These are phyloP conservation scores for Epichloe elymi DNA, from an alignment of 2,329 filamentous ascomycete species.

Conservation along the genomic window DNA sequence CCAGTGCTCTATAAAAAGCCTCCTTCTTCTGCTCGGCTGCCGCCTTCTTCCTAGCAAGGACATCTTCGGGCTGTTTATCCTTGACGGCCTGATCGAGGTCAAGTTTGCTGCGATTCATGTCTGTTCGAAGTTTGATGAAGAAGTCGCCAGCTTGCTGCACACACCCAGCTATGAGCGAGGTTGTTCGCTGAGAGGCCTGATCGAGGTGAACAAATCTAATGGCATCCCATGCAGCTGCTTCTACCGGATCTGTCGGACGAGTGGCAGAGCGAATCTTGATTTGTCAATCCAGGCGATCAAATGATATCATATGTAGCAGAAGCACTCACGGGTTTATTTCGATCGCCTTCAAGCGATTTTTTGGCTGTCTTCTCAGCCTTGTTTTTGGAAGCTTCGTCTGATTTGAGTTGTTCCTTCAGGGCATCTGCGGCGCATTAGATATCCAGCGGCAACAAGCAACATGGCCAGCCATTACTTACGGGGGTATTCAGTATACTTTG, in stretches of 20 bases:
- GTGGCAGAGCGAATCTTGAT: slow-evolving; percentile 25
- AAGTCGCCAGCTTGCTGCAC: slow-evolving; percentile 39
- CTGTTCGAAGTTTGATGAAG: slow-evolving; percentile 33
- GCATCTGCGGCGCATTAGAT: slow-evolving; percentile 16
- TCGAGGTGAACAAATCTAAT: slow-evolving; percentile 37
- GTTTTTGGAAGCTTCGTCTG: slow-evolving; percentile 31
- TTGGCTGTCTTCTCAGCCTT: slow-evolving; percentile 33
- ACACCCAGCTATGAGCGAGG: slow-evolving; percentile 28
- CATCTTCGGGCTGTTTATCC: slow-evolving; percentile 25
- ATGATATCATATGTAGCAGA: background rate
- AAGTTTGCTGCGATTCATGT: slow-evolving; percentile 34
- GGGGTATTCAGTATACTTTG: slow-evolving; percentile 34
- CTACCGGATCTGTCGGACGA: slow-evolving; percentile 31
- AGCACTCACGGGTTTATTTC: slow-evolving; percentile 24
- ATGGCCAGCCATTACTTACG: slow-evolving; percentile 13
- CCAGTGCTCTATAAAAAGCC: slow-evolving; percentile 35
- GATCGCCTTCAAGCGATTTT: slow-evolving; percentile 28
- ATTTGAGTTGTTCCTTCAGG: slow-evolving; percentile 33
- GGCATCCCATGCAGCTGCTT: slow-evolving; percentile 39
- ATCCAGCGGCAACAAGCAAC: background rate
- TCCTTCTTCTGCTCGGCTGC: slow-evolving; percentile 32
- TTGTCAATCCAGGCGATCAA: background rate
- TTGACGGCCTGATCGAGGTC: slow-evolving; percentile 30
- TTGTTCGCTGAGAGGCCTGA: slow-evolving; percentile 23
- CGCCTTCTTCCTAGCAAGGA: slow-evolving; percentile 25